Conservation (phyloP, 192 early-diverging fungal genomes). For the Mortierella hygrophila region DNA sequence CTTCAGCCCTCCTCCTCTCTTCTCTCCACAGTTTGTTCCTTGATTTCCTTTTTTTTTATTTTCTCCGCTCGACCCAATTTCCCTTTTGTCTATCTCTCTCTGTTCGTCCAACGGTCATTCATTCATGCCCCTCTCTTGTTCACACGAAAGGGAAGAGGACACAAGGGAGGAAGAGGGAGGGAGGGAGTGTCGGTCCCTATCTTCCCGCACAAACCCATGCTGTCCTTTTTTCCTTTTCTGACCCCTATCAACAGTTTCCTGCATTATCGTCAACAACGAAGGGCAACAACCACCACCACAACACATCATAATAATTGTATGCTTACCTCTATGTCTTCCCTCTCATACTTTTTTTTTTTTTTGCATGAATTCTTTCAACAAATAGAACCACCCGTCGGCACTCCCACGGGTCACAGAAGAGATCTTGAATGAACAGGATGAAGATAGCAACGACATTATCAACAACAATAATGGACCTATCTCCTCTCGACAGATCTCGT, state of each 20-base stretch:
- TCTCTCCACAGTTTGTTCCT: not conserved
- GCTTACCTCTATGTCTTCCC: not conserved
- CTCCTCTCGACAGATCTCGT: not conserved
- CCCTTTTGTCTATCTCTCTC: not conserved
- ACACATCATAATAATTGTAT: not conserved
- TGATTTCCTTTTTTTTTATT: not conserved
- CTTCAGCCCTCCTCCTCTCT: not conserved
- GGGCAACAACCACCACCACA: constrained; percentile 3
- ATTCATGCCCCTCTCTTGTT: not conserved
- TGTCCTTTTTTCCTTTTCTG: not conserved
- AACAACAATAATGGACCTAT: not conserved
- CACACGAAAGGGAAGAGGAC: not conserved
- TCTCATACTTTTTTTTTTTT: not conserved
- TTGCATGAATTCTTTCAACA: not conserved
- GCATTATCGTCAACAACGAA: not conserved
- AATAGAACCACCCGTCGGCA: constrained; percentile 15
- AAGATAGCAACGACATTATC: not conserved
- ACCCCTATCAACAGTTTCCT: not conserved
- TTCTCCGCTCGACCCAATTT: not conserved
- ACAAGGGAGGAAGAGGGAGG: not conserved
- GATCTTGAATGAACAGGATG: constrained; percentile 8
- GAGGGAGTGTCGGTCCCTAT: not conserved
- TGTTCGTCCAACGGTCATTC: constrained; percentile 4
- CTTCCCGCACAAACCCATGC: not conserved
- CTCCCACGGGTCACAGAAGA: constrained; percentile 20